These are phyloP conservation scores for Heterobasidion parviporum DNA, from an alignment of 1,284 basidiomycete genomes.

Conservation along the genomic window DNA sequence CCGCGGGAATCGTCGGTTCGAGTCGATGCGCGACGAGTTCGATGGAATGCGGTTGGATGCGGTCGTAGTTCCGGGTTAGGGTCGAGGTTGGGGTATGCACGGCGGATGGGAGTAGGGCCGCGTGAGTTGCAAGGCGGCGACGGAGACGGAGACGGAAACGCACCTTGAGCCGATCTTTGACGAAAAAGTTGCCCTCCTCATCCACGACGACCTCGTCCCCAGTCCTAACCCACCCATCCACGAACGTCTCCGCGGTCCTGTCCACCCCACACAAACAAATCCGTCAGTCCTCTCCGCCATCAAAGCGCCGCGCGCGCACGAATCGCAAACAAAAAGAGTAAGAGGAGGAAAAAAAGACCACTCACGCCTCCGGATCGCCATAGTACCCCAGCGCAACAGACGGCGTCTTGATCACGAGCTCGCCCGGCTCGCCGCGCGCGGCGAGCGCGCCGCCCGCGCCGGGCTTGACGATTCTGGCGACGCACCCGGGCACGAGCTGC, in stretches of 20 bases:
- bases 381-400: conserved; percentile 49
- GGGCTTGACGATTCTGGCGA: conserved; percentile 46
- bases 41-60: background rate
- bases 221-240: conserved; percentile 36
- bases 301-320: background rate
- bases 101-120: too few relatives aligned
- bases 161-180: conserved; percentile 65
- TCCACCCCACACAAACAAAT: background rate
- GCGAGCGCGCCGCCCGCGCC: conserved; percentile 46
- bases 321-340: conserved; percentile 6
- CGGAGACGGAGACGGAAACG: conserved; percentile 2
- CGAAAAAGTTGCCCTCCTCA: conserved; percentile 49
- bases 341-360: background rate
- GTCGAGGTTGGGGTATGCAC: too few relatives aligned
- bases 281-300: background rate
- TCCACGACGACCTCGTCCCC: conserved; percentile 60
- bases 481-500: conserved; percentile 43
- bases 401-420: conserved; percentile 53
- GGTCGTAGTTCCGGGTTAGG: background rate
- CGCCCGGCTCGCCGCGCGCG: conserved; percentile 56
- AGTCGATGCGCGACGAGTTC: background rate
- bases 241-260: conserved; percentile 52
- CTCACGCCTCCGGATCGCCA: conserved; percentile 51
- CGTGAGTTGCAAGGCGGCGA: too few relatives aligned
- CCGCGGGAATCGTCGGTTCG: background rate